Evolutionary conservation across 805 yeast genomes (phyloP).

Genomic region (Saccharomycopsis vini): DNA sequence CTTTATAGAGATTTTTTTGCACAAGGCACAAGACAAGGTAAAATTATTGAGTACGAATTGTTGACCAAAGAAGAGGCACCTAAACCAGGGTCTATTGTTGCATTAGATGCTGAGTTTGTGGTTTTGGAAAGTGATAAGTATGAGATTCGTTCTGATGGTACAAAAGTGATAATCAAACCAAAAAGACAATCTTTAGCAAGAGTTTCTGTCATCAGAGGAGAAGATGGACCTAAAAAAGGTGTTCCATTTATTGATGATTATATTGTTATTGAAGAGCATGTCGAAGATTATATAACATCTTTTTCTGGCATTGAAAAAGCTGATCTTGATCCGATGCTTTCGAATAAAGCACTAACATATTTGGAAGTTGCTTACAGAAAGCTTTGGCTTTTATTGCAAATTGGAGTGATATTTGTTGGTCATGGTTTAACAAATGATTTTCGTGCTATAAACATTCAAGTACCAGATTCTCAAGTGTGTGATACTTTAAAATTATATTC

Average conservation of each 20-base stretch:
- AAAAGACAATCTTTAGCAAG: slow-evolving; percentile 73
- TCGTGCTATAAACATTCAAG: slow-evolving; percentile 84
- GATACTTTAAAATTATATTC: slow-evolving; percentile 82
- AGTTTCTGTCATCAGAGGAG: slow-evolving; percentile 75
- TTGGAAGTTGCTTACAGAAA: slow-evolving; percentile 78
- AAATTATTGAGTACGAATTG: slow-evolving; percentile 56
- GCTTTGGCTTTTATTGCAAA: slow-evolving; percentile 79
- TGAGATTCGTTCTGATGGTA: slow-evolving; percentile 70
- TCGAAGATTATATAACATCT: slow-evolving; percentile 79
- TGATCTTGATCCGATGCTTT: slow-evolving; percentile 64
- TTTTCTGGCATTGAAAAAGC: slow-evolving; percentile 93
- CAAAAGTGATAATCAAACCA: slow-evolving; percentile 63
- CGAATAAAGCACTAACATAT: slow-evolving; percentile 64
- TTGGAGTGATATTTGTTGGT: slow-evolving; percentile 90
- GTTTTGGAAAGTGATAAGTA: slow-evolving; percentile 66
- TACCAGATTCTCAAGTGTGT: slow-evolving; percentile 75
- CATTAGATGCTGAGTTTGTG: slow-evolving; percentile 97
- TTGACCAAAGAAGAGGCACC: slow-evolving; percentile 67
- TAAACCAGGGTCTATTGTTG: slow-evolving; percentile 63
- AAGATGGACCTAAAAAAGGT: slow-evolving; percentile 56
- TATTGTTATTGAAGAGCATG: slow-evolving; percentile 59
- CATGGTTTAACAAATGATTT: slow-evolving; percentile 91
- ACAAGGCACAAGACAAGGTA: slow-evolving; percentile 49
- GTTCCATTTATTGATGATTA: slow-evolving; percentile 89
- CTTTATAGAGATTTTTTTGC: slow-evolving; percentile 71